Base-by-base conservation (phyloP, 345 rosid species). In the Moricandia moricandioides region DNA sequence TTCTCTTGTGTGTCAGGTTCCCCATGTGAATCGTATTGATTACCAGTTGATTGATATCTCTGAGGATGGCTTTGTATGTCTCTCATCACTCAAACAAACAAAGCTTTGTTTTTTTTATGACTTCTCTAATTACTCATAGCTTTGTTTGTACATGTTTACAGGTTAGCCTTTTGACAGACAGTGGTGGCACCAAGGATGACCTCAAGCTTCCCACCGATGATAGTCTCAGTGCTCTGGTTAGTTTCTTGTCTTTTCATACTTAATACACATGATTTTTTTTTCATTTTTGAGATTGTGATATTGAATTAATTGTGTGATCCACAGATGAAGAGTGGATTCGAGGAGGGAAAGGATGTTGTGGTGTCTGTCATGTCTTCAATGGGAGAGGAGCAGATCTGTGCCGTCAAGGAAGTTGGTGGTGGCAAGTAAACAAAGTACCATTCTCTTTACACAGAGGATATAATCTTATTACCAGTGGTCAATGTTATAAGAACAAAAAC, bases 311-410 rank as follows among this genome's bases (percentile, higher is more conserved):
- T 29, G 2, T 59, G 65, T 31, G 24, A 45, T 66, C 6, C n/a
- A 43, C 67, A 91, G 97, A 86, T 91, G 84, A 87, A 83, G 91
- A 84, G 81, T 54, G 94, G 94, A 70, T 86, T 87, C 75, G 86
- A 71, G 6, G 92, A 87, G 55, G 97, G 94, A 2, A 89, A 86
- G 72, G 94, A 91, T 77, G 86, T 91, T 51, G 91, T 89, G 43
- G 94, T 91, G 78, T 47, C 86, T 40, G 95, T 91, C 67, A 89
- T 89, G 97, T 86, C 87, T 73, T 79, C 97, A 34, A 91, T 91
- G 97, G 97, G 97, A 47, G 95, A 91, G 84, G 97, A 91, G 87
- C 97, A 89, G 86, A 89, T 91, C 75, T 84, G 88, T 76, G 87
- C 90, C 73, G 83, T 88, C 7, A 91, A 89, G 86, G 95, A 91